A percentile compares a stretch with the other conserved stretches of the same genome.
phyloP scores from a whole-genome alignment of 2,329 filamentous ascomycete genomes.

The Pseudogymnoascus verrucosus region DNA sequence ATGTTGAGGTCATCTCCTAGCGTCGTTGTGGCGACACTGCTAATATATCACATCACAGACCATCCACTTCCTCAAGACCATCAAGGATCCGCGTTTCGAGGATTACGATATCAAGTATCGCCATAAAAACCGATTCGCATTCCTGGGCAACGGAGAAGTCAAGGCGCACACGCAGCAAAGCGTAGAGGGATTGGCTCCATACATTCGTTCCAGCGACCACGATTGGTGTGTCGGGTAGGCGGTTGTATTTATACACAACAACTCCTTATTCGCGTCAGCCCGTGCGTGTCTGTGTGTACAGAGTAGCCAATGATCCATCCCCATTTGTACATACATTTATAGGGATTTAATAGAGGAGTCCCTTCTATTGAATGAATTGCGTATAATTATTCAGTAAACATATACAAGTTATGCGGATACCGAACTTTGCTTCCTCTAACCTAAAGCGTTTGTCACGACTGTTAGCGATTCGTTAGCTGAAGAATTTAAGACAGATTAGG shows the following conservation, averaged over 20 bases:
- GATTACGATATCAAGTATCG: constrained; percentile 36
- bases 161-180: constrained; percentile 35
- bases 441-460: neutral
- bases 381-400: neutral
- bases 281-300: neutral
- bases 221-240: constrained; percentile 37
- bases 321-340: neutral
- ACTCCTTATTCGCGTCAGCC: neutral
- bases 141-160: constrained; percentile 36
- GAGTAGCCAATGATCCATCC: neutral
- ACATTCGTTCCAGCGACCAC: constrained; percentile 36
- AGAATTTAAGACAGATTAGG: neutral
- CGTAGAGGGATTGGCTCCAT: constrained; percentile 34
- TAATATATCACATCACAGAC: constrained; percentile 30
- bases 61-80: constrained; percentile 33
- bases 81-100: constrained; percentile 34
- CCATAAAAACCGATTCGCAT: constrained; percentile 32
- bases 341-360: too few relatives aligned
- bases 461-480: neutral
- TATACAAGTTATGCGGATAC: neutral
- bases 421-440: neutral
- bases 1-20: constrained; percentile 25
- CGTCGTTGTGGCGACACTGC: neutral
- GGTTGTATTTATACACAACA: neutral
- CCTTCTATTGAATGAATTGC: too few relatives aligned